Base-by-base conservation (phyloP, 75 land plant genomes). In the Picea glauca region DNA sequence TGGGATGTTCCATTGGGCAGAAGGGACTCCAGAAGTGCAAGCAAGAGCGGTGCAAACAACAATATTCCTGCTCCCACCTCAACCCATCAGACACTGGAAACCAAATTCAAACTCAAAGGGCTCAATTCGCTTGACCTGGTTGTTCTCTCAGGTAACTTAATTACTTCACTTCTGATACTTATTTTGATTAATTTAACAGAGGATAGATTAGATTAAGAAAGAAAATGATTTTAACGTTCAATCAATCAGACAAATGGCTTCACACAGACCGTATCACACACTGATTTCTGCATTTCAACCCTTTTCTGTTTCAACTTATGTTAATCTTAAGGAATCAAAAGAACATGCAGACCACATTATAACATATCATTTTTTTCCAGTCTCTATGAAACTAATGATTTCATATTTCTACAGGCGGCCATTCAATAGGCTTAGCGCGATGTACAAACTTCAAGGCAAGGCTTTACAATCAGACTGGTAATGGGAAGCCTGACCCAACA, bases 391-490 rank as follows among this genome's bases (percentile, higher is more conserved):
- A 4, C 11, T 7, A 46, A 0, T 46, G 54, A 46, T 46, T 46
- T 1, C 60, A 58, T 4, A 15, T 60, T 56, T 13, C 3, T 74
- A 56, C 90, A 94, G 97, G 91, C 15, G 87, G 88, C 11, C 97
- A 94, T 81, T 90, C 97, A 20, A 90, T 94, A 2, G 97, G 97
- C 2, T 60, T 82, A 30, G 40, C 95, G 1, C 76, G 86, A 12
- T 94, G 97, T 87, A 83, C 85, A n/a, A 89, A 86, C 82, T 87
- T 90, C 88, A 80, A 85, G 83, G 84, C 84, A 54, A 78, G 92
- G 78, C 83, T 92, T 0, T 94, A 92, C 91, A 89, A 96, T 89
- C 83, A 86, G 6, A 60, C 85, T 20, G 94, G 91, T 66, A 93
- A 81, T 23, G 87, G 84, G 15, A 40, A 76, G 62, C 90, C 93